A percentile compares a stretch with the other conserved stretches of the same genome.
Conservation (phyloP, 495 filamentous ascomycete species). For the Evernia prunastri region DNA sequence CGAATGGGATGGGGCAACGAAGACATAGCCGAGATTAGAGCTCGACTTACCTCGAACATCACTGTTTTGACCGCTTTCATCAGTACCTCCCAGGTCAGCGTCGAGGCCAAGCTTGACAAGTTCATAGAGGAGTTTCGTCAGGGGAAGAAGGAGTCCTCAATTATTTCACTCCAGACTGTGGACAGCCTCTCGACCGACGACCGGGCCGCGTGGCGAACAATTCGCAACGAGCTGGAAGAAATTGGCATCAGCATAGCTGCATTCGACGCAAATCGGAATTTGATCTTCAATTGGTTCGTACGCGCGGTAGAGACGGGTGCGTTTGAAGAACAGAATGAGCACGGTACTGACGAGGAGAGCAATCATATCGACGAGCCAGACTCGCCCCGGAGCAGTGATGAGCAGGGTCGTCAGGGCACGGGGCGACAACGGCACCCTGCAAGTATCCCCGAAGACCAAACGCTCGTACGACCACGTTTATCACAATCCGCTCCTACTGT, state of each 20-base stretch:
- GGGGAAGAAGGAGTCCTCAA: constrained; percentile 26
- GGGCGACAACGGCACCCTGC: not conserved
- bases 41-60: constrained; percentile 28
- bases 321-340: constrained; percentile 23
- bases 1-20: constrained; percentile 33
- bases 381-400: not conserved
- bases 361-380: not conserved
- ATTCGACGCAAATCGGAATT: constrained; percentile 32
- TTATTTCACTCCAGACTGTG: constrained; percentile 28
- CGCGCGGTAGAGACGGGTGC: constrained; percentile 26
- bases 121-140: constrained; percentile 35
- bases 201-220: constrained; percentile 30
- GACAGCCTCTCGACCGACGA: constrained; percentile 30
- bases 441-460: not conserved
- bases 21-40: constrained; percentile 32
- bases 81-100: constrained; percentile 27
- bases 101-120: constrained; percentile 34
- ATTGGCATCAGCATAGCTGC: constrained; percentile 32
- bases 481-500: not conserved
- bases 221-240: constrained; percentile 35
- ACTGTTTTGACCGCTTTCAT: constrained; percentile 31
- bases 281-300: constrained; percentile 31
- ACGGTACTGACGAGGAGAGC: not conserved
- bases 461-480: no score
- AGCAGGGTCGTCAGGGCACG: not conserved